These are phyloP conservation scores for Physcomitrellopsis africana DNA, from an alignment of 225 moss, liverwort and hornwort genomes.

Conservation along the genomic window DNA sequence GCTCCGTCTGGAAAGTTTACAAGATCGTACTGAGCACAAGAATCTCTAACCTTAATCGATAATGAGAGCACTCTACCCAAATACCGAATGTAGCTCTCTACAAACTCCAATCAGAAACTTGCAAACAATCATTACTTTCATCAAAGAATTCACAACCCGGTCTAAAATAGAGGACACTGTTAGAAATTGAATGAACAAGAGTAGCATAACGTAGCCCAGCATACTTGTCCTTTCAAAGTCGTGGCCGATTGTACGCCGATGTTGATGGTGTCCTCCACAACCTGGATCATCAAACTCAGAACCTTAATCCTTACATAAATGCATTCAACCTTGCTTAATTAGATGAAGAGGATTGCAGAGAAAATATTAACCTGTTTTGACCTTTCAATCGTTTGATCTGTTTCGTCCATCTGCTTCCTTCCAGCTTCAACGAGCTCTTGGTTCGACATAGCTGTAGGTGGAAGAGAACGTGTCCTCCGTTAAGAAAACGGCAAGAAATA, in stretches of 20 bases:
- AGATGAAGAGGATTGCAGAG: conserved; percentile 1
- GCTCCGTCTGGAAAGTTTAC: conserved; percentile 62
- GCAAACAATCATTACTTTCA: not conserved
- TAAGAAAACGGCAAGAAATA: not conserved
- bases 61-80: not conserved
- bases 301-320: not conserved
- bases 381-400: conserved; percentile 77
- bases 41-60: conserved; percentile 2
- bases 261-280: conserved; percentile 74
- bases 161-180: not conserved
- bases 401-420: conserved; percentile 85
- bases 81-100: not conserved
- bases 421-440: conserved; percentile 73
- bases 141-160: not conserved
- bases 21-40: conserved; percentile 1
- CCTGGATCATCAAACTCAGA: conserved; percentile 42
- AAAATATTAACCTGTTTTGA: conserved; percentile 58
- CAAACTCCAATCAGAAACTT: not conserved
- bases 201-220: not conserved
- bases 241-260: conserved; percentile 67
- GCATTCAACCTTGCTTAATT: not conserved
- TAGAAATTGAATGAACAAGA: not conserved
- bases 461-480: conserved; percentile 10
- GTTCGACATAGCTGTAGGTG: conserved; percentile 69
- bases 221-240: conserved; percentile 75